These are phyloP conservation scores for Fusarium heterosporum DNA, from an alignment of 2,329 filamentous ascomycete genomes.

Conservation along the genomic window DNA sequence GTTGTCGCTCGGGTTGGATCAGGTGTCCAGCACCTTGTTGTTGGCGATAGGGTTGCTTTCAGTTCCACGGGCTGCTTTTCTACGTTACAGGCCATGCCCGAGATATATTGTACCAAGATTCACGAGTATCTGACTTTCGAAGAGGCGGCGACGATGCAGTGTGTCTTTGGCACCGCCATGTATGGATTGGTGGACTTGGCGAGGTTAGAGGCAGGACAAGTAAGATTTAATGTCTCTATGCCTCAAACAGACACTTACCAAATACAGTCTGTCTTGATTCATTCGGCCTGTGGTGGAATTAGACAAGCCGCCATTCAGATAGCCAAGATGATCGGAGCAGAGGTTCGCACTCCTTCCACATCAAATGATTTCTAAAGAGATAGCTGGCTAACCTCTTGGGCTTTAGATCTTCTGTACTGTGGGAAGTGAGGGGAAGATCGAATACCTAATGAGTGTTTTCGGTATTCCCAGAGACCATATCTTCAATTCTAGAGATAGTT, in stretches of 20 bases:
- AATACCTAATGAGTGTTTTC: conserved; percentile 49
- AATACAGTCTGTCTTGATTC: conserved; percentile 51
- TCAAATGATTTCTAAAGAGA: neutral
- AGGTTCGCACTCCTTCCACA: conserved; percentile 48
- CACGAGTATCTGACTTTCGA: conserved; percentile 52
- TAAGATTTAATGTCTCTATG: neutral
- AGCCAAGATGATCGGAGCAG: conserved; percentile 47
- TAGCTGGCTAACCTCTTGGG: neutral
- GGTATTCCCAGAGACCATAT: conserved; percentile 50
- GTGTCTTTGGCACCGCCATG: conserved; percentile 48
- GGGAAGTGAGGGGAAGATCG: conserved; percentile 51
- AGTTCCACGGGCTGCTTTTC: conserved; percentile 48
- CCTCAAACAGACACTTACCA: neutral
- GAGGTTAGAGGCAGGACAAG: conserved; percentile 17
- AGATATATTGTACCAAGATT: conserved; percentile 48
- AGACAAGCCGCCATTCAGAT: conserved; percentile 51
- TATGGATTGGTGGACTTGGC: conserved; percentile 32
- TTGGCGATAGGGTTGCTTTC: conserved; percentile 52
- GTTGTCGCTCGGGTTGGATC: conserved; percentile 49
- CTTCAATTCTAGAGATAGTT: conserved; percentile 49
- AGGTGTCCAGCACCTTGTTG: conserved; percentile 42
- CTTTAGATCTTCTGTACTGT: conserved; percentile 46
- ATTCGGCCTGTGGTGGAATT: conserved; percentile 51
- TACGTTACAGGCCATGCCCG: conserved; percentile 19
- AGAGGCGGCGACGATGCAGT: conserved; percentile 52